These are phyloP conservation scores for Quercus lobata DNA, from an alignment of 331 rosid species.

Conservation along the genomic window DNA sequence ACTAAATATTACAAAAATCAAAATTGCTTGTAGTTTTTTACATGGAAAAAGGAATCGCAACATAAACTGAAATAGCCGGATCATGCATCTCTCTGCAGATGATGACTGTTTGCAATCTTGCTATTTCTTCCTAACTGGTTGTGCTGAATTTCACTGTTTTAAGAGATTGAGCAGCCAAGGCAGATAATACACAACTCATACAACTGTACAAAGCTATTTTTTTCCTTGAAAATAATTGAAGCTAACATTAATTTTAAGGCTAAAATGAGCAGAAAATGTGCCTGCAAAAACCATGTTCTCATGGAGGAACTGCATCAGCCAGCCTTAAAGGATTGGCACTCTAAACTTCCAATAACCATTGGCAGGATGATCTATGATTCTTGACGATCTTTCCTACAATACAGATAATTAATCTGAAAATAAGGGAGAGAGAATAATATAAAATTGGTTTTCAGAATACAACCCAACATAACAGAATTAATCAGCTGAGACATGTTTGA, in stretches of 20 bases:
- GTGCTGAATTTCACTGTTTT: slow-evolving; percentile 1
- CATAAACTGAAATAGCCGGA: background rate
- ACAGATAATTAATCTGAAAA: background rate
- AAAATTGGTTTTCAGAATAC: background rate
- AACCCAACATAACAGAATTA: background rate
- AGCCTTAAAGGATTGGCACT: background rate
- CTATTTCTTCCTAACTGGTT: background rate
- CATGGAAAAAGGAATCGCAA: background rate
- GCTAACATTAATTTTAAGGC: background rate
- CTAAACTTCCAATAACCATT: slow-evolving; percentile 2
- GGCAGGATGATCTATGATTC: slow-evolving; percentile 13
- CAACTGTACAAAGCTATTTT: background rate
- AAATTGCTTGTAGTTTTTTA: background rate
- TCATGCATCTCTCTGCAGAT: background rate
- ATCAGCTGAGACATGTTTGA: background rate
- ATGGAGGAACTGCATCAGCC: background rate
- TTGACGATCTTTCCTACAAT: slow-evolving; percentile 22
- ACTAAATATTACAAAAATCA: background rate
- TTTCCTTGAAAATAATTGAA: slow-evolving; percentile 6
- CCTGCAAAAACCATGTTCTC: background rate
- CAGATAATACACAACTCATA: background rate
- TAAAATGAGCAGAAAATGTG: background rate
- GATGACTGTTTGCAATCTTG: background rate
- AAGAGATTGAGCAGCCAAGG: background rate
- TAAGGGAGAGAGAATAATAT: background rate